These are phyloP conservation scores for Saccharomycopsis oosterbeekiorum DNA, from an alignment of 805 yeast species.

Conservation along the genomic window DNA sequence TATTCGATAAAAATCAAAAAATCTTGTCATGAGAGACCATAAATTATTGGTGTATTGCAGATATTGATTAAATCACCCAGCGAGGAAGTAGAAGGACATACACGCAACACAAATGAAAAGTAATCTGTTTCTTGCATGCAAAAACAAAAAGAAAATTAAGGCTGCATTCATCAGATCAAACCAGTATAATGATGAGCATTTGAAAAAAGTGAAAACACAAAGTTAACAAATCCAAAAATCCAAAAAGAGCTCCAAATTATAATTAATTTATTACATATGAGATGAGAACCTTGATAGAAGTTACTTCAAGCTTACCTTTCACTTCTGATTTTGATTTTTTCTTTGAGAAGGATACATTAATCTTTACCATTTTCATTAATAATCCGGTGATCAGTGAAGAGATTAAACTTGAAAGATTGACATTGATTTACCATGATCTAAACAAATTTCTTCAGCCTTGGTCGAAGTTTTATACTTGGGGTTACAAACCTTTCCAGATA, in stretches of 20 bases:
- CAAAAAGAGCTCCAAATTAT: no score
- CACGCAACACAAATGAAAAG: neutral
- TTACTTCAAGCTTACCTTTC: conserved; percentile 4
- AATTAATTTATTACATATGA: no score
- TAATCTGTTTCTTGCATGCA: neutral
- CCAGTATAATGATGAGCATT: no score
- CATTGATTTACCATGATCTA: conserved; percentile 20
- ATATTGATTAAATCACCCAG: no score
- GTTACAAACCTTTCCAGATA: conserved; percentile 23
- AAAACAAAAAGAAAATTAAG: neutral
- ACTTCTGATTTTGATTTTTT: conserved; percentile 7
- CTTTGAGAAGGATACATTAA: conserved; percentile 18
- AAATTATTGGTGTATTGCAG: no score
- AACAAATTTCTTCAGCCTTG: conserved; percentile 26
- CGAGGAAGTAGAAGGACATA: neutral
- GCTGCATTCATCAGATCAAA: neutral
- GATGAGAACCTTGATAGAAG: conserved; percentile 7
- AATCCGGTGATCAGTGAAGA: conserved; percentile 24
- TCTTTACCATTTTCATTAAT: conserved; percentile 25
- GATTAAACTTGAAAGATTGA: conserved; percentile 18
- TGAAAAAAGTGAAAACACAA: no score
- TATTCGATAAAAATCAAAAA: neutral
- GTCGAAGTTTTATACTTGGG: conserved; percentile 36
- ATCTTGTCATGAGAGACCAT: no score
- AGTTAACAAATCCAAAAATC: no score